These are phyloP conservation scores for Pisolithus microcarpus DNA, from an alignment of 768 basidiomycete genomes.

Conservation along the genomic window DNA sequence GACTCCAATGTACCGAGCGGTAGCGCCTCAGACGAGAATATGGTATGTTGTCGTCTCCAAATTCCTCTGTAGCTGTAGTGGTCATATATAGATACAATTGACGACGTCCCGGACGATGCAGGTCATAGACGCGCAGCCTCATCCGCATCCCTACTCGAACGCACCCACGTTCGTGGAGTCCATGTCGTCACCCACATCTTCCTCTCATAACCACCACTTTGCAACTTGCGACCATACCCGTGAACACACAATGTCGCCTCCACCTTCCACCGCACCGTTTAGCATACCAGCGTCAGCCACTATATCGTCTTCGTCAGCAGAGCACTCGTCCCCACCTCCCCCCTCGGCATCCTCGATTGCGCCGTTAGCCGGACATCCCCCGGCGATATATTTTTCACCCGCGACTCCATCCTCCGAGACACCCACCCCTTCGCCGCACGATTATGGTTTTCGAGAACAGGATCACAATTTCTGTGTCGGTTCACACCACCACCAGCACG, in stretches of 20 bases:
- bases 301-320: conserved; percentile 18
- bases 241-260: too few species aligned
- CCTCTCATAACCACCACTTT: too few species aligned
- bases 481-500: not conserved
- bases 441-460: not conserved
- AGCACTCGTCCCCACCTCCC: conserved; percentile 14
- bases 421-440: conserved; percentile 10
- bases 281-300: conserved; percentile 17
- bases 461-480: not conserved
- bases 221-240: too few species aligned
- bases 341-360: conserved; percentile 13
- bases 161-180: not conserved
- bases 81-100: not conserved
- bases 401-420: conserved; percentile 17
- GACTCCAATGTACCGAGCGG: not conserved
- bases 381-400: conserved; percentile 24
- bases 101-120: not conserved
- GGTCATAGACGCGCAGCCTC: not conserved
- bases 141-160: not conserved
- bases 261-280: conserved; percentile 6
- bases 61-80: not conserved
- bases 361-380: conserved; percentile 11
- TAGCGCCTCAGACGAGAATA: conserved; percentile 30
- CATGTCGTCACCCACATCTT: not conserved
- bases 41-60: conserved; percentile 33